These are phyloP conservation scores for Podospora comata DNA, from an alignment of 495 filamentous ascomycete species.

Conservation along the genomic window DNA sequence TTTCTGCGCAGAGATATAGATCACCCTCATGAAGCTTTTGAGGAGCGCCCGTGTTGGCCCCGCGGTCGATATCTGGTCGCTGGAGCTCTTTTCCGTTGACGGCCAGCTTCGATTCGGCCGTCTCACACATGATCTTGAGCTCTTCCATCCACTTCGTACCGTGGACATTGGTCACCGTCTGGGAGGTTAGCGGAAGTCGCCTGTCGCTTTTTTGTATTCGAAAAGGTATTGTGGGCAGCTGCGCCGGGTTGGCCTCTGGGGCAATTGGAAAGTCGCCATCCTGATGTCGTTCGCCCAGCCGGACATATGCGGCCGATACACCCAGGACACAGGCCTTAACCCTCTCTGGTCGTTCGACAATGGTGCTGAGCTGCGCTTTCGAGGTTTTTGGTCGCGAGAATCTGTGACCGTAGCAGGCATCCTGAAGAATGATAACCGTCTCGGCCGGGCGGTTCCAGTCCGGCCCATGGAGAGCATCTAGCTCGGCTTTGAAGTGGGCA, in stretches of 20 bases:
- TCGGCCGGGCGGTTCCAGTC: conserved; percentile 51
- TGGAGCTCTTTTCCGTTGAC: conserved; percentile 70
- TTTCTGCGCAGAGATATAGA: conserved; percentile 83
- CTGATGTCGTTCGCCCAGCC: conserved; percentile 75
- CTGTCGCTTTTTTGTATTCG: conserved; percentile 72
- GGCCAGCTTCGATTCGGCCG: conserved; percentile 69
- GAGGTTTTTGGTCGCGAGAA: conserved; percentile 77
- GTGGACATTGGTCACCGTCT: conserved; percentile 77
- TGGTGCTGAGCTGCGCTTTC: conserved; percentile 60
- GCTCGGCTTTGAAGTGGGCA: conserved; percentile 65
- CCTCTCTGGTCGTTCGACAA: conserved; percentile 90
- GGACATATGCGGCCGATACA: conserved; percentile 81
- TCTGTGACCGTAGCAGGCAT: conserved; percentile 89
- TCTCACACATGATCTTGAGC: conserved; percentile 75
- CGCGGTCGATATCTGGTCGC: conserved; percentile 54
- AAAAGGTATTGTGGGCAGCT: conserved; percentile 67
- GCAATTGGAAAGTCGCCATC: conserved; percentile 65
- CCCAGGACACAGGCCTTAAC: conserved; percentile 81
- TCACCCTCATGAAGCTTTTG: conserved; percentile 74
- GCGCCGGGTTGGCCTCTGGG: conserved; percentile 44
- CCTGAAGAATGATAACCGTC: conserved; percentile 80
- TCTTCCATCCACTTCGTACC: conserved; percentile 89
- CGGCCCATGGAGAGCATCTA: conserved; percentile 57
- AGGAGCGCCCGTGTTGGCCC: conserved; percentile 42
- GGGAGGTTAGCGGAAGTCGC: conserved; percentile 59